Conservation (phyloP, 805 yeast genomes). For the Huiozyma sinensis region DNA sequence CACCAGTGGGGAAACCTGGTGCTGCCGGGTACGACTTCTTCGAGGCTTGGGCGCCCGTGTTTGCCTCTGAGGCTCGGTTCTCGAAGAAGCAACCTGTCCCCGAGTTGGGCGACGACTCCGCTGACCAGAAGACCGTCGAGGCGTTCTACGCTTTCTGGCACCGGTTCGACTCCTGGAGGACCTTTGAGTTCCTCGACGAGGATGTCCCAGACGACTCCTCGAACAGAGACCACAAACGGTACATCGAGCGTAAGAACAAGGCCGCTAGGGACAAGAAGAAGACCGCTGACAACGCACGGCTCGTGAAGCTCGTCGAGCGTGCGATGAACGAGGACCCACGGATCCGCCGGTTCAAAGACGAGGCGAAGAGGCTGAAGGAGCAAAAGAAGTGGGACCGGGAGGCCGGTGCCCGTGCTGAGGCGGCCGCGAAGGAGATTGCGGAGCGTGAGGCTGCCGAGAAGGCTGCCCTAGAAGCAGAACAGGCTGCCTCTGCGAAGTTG, state of each 20-base stretch:
- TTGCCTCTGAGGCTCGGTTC: conserved; percentile 83
- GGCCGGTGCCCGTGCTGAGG: conserved; percentile 94
- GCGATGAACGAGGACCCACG: conserved; percentile 90
- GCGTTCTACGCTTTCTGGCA: conserved; percentile 86
- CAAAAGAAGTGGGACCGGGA: conserved; percentile 95
- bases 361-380: conserved; percentile 90
- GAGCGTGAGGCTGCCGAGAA: conserved; percentile 81
- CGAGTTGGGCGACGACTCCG: conserved; percentile 51
- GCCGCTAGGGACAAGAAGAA: conserved; percentile 95
- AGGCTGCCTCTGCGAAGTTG: conserved; percentile 50
- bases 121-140: conserved; percentile 74
- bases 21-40: conserved; percentile 69
- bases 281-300: conserved; percentile 91
- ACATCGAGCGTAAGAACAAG: conserved; percentile 93
- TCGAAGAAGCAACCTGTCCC: conserved; percentile 89
- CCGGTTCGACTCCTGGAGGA: conserved; percentile 94
- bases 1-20: conserved; percentile 64
- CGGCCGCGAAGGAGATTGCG: conserved; percentile 79
- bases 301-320: conserved; percentile 76
- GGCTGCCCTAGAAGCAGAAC: conserved; percentile 64
- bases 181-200: conserved; percentile 95
- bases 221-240: conserved; percentile 98
- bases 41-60: conserved; percentile 88
- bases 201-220: conserved; percentile 99
- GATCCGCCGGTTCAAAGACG: conserved; percentile 84